These are phyloP conservation scores for Arachis hypogaea DNA, from an alignment of 306 rosid genomes.

Conservation along the genomic window DNA sequence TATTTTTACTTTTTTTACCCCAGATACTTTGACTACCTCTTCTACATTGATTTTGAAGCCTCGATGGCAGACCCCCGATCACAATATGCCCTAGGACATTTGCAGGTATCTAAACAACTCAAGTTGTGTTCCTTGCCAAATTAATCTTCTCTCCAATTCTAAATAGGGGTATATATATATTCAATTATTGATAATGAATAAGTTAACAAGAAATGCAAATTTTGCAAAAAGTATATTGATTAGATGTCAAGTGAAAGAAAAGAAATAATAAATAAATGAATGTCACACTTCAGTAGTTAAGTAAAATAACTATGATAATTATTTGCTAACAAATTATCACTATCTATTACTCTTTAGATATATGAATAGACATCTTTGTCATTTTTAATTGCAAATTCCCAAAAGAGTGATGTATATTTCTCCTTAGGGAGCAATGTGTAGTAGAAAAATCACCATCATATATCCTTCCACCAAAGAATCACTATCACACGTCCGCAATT, in stretches of 20 bases:
- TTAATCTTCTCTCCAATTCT: not conserved
- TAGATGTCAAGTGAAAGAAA: not conserved
- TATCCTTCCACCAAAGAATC: not conserved
- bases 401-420: too few species aligned
- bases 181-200: slow-evolving; percentile 4
- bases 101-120: slow-evolving; percentile 61
- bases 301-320: not conserved
- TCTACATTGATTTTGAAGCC: slow-evolving; percentile 88
- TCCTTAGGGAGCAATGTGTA: too few species aligned
- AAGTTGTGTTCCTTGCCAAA: slow-evolving; percentile 11
- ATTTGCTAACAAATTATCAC: not conserved
- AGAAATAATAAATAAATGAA: not conserved
- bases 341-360: not conserved
- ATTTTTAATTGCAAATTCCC: not conserved
- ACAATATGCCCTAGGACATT: slow-evolving; percentile 73
- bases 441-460: slow-evolving; percentile 5
- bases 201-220: not conserved
- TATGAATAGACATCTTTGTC: not conserved
- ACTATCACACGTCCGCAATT: not conserved
- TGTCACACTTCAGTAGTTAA: not conserved
- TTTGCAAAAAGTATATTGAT: not conserved
- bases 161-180: slow-evolving; percentile 2
- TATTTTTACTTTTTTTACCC: slow-evolving; percentile 5
- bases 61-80: slow-evolving; percentile 89
- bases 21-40: slow-evolving; percentile 90